Percentiles rank a stretch among this genome's conserved stretches.
phyloP scores from a whole-genome alignment of 306 rosid species.

The Corylus avellana region DNA sequence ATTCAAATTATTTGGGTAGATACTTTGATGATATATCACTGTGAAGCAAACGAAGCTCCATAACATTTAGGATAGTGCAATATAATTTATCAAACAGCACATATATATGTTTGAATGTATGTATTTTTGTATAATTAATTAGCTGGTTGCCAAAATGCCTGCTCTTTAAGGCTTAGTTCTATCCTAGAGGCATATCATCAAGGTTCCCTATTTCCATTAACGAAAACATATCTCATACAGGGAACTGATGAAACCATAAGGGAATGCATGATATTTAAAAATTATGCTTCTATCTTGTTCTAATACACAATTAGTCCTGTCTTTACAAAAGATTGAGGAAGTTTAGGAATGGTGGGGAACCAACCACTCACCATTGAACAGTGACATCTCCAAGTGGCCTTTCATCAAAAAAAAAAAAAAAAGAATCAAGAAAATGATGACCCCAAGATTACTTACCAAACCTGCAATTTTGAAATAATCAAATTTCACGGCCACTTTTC shows the following conservation, averaged over 20 bases:
- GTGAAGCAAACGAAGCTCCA: not conserved
- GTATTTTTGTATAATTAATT: too few relatives aligned
- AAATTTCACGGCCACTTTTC: constrained; percentile 85
- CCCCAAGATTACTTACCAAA: constrained; percentile 53
- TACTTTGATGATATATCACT: not conserved
- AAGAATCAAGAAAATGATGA: constrained; percentile 4
- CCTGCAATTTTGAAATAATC: constrained; percentile 84
- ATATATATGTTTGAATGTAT: too few relatives aligned
- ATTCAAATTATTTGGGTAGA: not conserved
- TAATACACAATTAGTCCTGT: not conserved
- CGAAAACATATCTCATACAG: not conserved
- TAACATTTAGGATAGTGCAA: not conserved
- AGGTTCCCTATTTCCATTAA: not conserved
- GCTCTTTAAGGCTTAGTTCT: too few relatives aligned
- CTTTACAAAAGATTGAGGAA: not conserved
- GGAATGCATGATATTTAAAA: not conserved
- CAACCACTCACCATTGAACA: not conserved
- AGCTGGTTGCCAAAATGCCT: too few relatives aligned
- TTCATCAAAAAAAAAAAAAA: too few relatives aligned
- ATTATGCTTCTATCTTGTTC: not conserved
- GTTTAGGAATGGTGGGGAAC: not conserved
- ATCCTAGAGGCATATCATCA: not conserved
- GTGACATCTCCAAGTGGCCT: not conserved
- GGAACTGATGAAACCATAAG: not conserved
- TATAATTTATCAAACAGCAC: not conserved